These are phyloP conservation scores for Panicum miliaceum DNA, from an alignment of 176 grass and related monocot species.

Conservation along the genomic window DNA sequence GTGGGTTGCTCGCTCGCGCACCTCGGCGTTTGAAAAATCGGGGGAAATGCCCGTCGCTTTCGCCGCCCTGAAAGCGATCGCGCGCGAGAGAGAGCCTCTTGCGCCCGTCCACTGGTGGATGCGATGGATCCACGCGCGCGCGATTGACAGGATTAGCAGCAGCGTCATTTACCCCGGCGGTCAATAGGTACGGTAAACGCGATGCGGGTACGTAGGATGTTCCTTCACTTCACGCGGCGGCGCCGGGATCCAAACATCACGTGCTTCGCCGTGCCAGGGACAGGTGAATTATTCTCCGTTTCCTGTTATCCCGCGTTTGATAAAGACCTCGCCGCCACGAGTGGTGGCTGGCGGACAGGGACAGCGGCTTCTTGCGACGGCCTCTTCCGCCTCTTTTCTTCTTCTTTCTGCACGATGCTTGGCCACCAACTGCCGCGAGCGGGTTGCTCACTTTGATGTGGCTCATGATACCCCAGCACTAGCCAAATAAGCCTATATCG, in stretches of 20 bases:
- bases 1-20: neutral
- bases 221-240: neutral
- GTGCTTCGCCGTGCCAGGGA: neutral
- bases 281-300: neutral
- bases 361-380: neutral
- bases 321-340: neutral
- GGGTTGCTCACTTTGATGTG: neutral
- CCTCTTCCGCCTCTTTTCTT: neutral
- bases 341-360: neutral
- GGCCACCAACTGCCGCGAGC: constrained; percentile 14
- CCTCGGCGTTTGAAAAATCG: neutral
- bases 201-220: neutral
- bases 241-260: neutral
- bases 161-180: neutral
- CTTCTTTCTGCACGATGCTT: neutral
- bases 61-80: neutral
- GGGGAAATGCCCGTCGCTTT: neutral
- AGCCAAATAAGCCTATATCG: neutral
- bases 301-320: neutral
- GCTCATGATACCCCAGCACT: neutral
- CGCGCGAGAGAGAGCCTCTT: neutral
- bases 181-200: neutral
- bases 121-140: neutral
- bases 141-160: neutral
- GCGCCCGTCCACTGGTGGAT: neutral